phyloP scores from a whole-genome alignment of 805 yeast species.

The Saccharomycopsis fodiens region DNA sequence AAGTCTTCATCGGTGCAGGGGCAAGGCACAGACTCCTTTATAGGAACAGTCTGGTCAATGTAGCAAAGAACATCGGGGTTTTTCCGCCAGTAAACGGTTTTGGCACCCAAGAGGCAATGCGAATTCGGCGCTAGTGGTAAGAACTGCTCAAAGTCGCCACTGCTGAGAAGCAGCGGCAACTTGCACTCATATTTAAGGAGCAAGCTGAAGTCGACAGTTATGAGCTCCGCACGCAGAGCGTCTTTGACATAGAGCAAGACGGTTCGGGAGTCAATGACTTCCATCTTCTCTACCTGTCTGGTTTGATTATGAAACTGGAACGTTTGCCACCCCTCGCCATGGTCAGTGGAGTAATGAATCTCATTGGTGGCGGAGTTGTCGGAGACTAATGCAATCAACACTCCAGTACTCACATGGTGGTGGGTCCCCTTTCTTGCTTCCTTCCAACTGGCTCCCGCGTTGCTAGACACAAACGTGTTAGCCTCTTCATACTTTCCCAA shows the following conservation, averaged over 20 bases:
- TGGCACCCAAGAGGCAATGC: constrained; percentile 66
- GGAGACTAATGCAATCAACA: constrained; percentile 66
- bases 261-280: constrained; percentile 39
- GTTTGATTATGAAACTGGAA: constrained; percentile 47
- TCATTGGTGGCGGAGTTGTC: constrained; percentile 49
- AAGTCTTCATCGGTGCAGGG: constrained; percentile 77
- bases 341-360: constrained; percentile 63
- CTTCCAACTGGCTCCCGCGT: constrained; percentile 86
- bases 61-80: constrained; percentile 55
- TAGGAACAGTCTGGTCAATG: constrained; percentile 35
- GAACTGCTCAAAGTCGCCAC: constrained; percentile 58
- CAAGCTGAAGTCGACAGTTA: constrained; percentile 50
- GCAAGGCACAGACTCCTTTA: constrained; percentile 46
- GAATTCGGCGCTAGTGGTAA: constrained; percentile 49
- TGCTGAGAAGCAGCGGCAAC: constrained; percentile 27
- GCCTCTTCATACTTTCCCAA: constrained; percentile 43
- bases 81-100: constrained; percentile 50
- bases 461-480: constrained; percentile 67
- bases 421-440: constrained; percentile 66
- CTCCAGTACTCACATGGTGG: constrained; percentile 95
- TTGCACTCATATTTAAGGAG: constrained; percentile 47
- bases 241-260: not conserved
- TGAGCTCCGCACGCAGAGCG: constrained; percentile 32
- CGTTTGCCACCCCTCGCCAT: constrained; percentile 69
- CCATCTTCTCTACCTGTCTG: constrained; percentile 47